phyloP scores from a whole-genome alignment of 2,329 filamentous ascomycete species.

The Calonectria crousiana region DNA sequence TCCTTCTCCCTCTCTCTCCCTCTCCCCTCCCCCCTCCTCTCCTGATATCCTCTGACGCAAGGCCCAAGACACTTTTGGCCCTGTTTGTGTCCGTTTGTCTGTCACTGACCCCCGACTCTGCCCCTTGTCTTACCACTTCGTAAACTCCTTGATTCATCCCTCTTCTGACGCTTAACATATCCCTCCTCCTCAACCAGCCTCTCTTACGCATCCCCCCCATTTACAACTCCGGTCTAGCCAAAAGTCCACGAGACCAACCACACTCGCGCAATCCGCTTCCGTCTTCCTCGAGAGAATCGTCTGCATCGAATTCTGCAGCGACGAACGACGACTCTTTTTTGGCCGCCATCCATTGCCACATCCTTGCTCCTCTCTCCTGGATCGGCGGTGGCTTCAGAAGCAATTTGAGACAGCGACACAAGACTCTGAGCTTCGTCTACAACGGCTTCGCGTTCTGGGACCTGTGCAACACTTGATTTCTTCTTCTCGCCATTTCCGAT shows the following conservation, averaged over 20 bases:
- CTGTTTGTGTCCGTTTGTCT: background rate
- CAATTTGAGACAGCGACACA: slow-evolving; percentile 18
- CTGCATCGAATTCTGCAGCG: slow-evolving; percentile 9
- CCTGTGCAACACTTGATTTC: slow-evolving; percentile 2
- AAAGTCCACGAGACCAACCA: background rate
- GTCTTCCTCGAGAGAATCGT: background rate
- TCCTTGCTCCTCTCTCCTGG: slow-evolving; percentile 8
- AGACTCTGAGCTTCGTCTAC: background rate
- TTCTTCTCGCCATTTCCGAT: background rate
- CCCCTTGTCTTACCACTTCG: slow-evolving; percentile 8
- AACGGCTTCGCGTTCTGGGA: slow-evolving; percentile 3
- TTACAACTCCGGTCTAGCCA: background rate
- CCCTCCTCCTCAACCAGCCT: slow-evolving; percentile 11
- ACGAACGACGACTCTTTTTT: background rate
- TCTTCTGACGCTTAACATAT: slow-evolving; percentile 12
- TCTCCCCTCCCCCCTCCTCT: background rate
- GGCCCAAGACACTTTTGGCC: background rate
- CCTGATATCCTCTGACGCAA: background rate
- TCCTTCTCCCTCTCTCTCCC: background rate
- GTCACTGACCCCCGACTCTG: background rate
- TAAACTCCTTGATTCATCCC: slow-evolving; percentile 15
- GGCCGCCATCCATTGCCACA: slow-evolving; percentile 3
- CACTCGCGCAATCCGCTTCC: background rate
- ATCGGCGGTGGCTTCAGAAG: slow-evolving; percentile 19
- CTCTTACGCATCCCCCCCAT: background rate